These are phyloP conservation scores for Hemileia vastatrix DNA, from an alignment of 1,284 basidiomycete genomes.

Conservation along the genomic window DNA sequence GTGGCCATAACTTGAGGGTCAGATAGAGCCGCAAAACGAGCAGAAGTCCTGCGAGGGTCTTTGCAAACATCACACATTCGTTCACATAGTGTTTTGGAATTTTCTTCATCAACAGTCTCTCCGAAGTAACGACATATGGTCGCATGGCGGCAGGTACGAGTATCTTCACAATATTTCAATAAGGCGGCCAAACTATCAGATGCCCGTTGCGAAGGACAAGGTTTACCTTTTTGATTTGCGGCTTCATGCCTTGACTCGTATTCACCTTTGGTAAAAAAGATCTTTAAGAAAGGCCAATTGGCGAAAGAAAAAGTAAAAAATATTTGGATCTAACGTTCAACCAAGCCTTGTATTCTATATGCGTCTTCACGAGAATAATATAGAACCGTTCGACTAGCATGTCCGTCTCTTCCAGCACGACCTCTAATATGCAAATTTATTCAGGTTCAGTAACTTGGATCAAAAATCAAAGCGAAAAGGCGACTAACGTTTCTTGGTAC, in stretches of 20 bases:
- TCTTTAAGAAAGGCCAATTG: conserved; percentile 34
- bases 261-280: background rate
- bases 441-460: too few relatives aligned
- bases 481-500: too few relatives aligned
- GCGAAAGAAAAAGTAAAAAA: conserved; percentile 50
- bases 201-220: too few relatives aligned
- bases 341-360: conserved; percentile 51
- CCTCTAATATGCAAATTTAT: conserved; percentile 47
- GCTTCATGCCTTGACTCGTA: too few relatives aligned
- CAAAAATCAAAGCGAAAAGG: too few relatives aligned
- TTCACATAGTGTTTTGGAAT: conserved; percentile 56
- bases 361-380: conserved; percentile 66
- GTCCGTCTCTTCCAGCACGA: conserved; percentile 71
- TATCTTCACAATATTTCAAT: too few relatives aligned
- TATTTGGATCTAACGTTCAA: conserved; percentile 45
- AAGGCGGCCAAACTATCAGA: too few relatives aligned
- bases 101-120: conserved; percentile 55
- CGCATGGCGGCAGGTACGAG: too few relatives aligned
- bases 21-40: too few relatives aligned
- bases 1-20: too few relatives aligned
- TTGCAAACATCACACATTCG: conserved; percentile 84
- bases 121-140: conserved; percentile 73
- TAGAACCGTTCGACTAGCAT: conserved; percentile 53
- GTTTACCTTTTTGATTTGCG: too few relatives aligned
- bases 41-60: too few relatives aligned